Conservation (phyloP, 2,329 filamentous ascomycete species). For the Trichoderma hamatum region DNA sequence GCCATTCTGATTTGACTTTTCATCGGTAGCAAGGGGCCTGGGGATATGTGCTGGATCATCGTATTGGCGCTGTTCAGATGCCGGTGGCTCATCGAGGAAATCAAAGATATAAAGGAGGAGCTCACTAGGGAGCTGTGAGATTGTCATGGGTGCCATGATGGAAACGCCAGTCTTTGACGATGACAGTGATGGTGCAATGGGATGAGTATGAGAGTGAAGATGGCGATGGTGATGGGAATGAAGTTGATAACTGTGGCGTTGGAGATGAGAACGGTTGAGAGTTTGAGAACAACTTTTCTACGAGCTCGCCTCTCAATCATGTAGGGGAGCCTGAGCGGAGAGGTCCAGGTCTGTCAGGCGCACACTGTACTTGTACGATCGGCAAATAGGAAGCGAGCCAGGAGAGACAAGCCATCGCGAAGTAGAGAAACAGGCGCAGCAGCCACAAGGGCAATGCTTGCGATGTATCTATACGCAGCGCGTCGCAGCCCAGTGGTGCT, state of each 20-base stretch:
- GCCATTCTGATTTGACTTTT: constrained; percentile 40
- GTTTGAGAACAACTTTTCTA: neutral
- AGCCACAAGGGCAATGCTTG: neutral
- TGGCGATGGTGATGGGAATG: neutral
- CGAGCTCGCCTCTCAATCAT: neutral
- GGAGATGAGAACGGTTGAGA: neutral
- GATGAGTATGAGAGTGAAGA: neutral
- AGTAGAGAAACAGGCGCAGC: neutral
- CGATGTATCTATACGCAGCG: neutral
- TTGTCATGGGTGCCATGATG: constrained; percentile 9
- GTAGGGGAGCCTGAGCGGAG: neutral
- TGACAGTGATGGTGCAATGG: neutral
- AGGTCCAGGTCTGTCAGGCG: neutral
- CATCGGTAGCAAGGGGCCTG: neutral
- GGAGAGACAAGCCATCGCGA: neutral
- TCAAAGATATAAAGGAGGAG: constrained; percentile 60
- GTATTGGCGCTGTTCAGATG: constrained; percentile 52
- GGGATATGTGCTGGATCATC: constrained; percentile 50
- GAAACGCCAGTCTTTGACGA: neutral
- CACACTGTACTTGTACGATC: neutral
- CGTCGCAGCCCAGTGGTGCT: neutral
- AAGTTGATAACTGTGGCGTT: neutral
- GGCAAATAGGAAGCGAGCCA: neutral
- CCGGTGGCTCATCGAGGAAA: constrained; percentile 54
- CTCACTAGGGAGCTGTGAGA: constrained; percentile 59